Conservation (phyloP, 345 rosid species). For the Eucalyptus guilfoylei region DNA sequence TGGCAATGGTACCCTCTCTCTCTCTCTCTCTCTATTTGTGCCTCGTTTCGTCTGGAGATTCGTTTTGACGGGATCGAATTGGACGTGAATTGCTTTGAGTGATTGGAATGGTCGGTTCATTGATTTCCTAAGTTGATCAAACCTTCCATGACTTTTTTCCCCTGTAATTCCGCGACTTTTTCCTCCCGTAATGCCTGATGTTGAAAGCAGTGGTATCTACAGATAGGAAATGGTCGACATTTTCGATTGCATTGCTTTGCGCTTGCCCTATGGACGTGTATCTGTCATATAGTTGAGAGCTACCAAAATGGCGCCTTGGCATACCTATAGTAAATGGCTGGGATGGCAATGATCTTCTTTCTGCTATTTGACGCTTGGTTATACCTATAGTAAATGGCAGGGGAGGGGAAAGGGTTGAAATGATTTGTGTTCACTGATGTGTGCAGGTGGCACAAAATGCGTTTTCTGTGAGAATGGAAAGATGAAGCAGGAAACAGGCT, state of each 20-base stretch:
- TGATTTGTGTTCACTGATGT: background rate
- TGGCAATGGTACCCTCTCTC: constrained; percentile 51
- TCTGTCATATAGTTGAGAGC: background rate
- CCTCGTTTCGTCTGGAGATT: background rate
- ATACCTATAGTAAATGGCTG: background rate
- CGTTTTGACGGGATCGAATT: background rate
- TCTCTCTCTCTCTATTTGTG: background rate
- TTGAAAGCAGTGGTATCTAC: background rate
- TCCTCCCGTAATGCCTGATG: background rate
- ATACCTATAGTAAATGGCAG: background rate
- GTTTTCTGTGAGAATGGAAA: constrained; percentile 69
- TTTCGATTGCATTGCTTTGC: background rate
- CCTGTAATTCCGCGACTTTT: background rate
- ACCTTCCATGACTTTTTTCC: background rate
- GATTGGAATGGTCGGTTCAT: background rate
- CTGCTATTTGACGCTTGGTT: background rate
- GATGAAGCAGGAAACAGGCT: constrained; percentile 77
- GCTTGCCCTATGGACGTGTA: background rate
- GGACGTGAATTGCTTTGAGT: background rate
- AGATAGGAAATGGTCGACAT: background rate
- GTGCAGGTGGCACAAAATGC: constrained; percentile 85
- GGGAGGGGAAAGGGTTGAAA: background rate
- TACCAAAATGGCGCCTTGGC: background rate
- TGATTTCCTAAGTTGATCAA: background rate
- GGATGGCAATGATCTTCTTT: background rate